Evolutionary conservation across 176 grass and related monocot species (phyloP).

Genomic region (Zoysia pacifica): DNA sequence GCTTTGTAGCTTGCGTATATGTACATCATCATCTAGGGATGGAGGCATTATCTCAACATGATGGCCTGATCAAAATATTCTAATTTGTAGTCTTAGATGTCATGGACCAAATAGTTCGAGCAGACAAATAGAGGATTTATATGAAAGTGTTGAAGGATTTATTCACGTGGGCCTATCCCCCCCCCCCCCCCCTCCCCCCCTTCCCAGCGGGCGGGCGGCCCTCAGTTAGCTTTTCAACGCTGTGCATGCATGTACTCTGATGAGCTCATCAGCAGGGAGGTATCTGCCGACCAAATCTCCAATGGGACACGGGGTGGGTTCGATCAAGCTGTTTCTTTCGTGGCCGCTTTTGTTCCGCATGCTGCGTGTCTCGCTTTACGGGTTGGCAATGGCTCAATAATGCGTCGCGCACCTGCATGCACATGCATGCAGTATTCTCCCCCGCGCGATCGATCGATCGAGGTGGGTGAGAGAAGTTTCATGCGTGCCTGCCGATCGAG

Average conservation of each 20-base stretch:
- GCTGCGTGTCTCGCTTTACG: slow-evolving; percentile 59
- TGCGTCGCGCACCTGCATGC: slow-evolving; percentile 32
- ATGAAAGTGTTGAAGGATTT: too few relatives aligned
- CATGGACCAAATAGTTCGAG: too few relatives aligned
- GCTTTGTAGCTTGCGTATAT: too few relatives aligned
- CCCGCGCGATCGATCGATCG: background rate
- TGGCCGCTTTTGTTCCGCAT: slow-evolving; percentile 61
- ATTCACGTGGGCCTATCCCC: too few relatives aligned
- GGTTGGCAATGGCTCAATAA: slow-evolving; percentile 57
- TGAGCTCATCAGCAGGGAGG: background rate
- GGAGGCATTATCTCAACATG: too few relatives aligned
- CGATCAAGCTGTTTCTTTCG: slow-evolving; percentile 51
- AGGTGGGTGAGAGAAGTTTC: slow-evolving; percentile 27
- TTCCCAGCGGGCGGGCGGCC: background rate
- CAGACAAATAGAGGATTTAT: too few relatives aligned
- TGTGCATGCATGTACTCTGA: slow-evolving; percentile 3
- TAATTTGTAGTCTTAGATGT: too few relatives aligned
- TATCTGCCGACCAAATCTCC: slow-evolving; percentile 57
- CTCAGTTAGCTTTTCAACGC: background rate
- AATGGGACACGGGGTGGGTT: slow-evolving; percentile 42
- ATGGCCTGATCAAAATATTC: too few relatives aligned
- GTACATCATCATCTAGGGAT: too few relatives aligned
- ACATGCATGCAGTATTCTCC: slow-evolving; percentile 19
- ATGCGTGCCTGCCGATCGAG: slow-evolving; percentile 10
- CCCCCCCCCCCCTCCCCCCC: too few relatives aligned